Conservation (phyloP, 495 filamentous ascomycete genomes). For the Aspergillus indologenus region DNA sequence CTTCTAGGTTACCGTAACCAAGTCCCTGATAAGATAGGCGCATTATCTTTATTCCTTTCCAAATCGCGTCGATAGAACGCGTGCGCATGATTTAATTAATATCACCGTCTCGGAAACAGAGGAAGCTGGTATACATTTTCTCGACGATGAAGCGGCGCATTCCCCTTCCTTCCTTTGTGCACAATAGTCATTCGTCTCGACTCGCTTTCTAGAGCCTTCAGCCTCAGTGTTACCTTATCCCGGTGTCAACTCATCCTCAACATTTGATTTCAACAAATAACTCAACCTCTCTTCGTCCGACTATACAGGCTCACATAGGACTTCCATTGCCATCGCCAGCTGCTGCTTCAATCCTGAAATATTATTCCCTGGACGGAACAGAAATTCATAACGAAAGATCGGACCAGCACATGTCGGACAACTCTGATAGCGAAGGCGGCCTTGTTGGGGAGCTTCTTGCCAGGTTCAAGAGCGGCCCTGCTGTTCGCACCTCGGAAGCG, state of each 20-base stretch:
- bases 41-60: slow-evolving; percentile 1
- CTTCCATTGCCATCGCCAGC: neutral
- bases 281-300: neutral
- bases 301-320: neutral
- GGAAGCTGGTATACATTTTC: neutral
- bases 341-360: neutral
- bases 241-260: neutral
- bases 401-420: too few species aligned
- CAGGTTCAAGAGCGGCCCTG: neutral
- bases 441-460: neutral
- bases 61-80: slow-evolving; percentile 3
- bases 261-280: neutral
- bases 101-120: neutral
- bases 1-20: too few species aligned
- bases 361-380: neutral
- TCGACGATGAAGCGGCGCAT: neutral
- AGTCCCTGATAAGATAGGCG: neutral
- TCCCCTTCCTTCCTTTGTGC: neutral
- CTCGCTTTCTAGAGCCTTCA: neutral
- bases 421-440: neutral
- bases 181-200: neutral
- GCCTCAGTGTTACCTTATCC: neutral
- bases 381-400: neutral
- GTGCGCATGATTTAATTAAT: neutral
- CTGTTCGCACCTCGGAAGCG: neutral